Base-by-base conservation (phyloP, 1,284 basidiomycete genomes). In the Boletus smithii region DNA sequence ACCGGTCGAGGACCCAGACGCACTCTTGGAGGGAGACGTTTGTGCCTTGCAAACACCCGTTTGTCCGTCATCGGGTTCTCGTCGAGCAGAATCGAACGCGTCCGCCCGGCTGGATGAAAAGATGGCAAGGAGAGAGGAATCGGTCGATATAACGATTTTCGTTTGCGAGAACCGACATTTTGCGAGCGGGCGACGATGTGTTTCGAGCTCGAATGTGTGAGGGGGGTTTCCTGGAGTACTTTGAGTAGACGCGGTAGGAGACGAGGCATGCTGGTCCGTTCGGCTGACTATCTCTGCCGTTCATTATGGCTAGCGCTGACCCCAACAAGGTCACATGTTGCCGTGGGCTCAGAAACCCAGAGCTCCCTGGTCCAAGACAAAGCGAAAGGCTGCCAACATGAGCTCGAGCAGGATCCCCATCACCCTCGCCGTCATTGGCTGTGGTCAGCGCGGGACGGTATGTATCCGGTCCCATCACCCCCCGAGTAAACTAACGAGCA, bases 381-480 rank as follows among this genome's bases (percentile, higher is more conserved):
- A 65, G 51, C 58, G 59, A 32, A 38, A 54, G 8, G 42, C 44
- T 42, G 46, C 39, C 42, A 36, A 35, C 17, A 62, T 59, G 54
- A 50, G 40, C 41, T 36, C 58, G 24, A 38, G 29, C 9, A 42
- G 44, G 4, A 55, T 50, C 14, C 69, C 73, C 17, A 62, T 82
- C 34, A 80, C 80, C 1, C 56, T 82, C 38, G 79, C 72, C 16
- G 63, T 82, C 49, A 69, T 92, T 36, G 91, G 91, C 18, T 91
- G 87, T 56, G 91, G 91, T 3, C 83, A 88, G 64, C 81, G 91
- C 48, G 90, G 90, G 49, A 75, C 75, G 66, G 86, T 88, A 54
- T 49, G 62, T 53, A 27, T n/a, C 7, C 24, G 7, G 4, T 11
- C 20, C 13, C 30, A 23, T 37, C 35, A 9, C 18, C 18, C 42